phyloP scores from a whole-genome alignment of 257 asterid genomes.

The Misopates orontium region DNA sequence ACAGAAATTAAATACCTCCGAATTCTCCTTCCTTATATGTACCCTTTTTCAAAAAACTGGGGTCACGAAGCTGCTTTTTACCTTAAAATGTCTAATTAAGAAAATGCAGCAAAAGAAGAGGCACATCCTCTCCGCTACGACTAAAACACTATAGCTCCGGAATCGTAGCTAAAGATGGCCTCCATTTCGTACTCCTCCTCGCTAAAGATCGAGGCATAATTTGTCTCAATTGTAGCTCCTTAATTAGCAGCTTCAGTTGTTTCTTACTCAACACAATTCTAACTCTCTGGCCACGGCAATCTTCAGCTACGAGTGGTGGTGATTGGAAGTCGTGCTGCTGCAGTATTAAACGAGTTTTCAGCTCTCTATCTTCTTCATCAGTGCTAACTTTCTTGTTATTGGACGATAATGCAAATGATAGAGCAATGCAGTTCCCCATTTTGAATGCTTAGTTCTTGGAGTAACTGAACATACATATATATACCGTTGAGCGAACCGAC shows the following conservation, averaged over 20 bases:
- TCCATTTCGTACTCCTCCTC: constrained; percentile 18
- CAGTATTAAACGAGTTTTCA: constrained; percentile 10
- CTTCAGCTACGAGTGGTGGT: neutral
- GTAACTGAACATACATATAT: neutral
- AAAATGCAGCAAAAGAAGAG: too few species aligned
- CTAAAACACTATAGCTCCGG: constrained; percentile 35
- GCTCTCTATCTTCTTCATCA: constrained; percentile 13
- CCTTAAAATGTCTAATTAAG: too few species aligned
- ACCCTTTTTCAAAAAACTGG: too few species aligned
- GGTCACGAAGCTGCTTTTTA: too few species aligned
- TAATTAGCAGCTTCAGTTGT: neutral
- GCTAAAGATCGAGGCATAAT: neutral
- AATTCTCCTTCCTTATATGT: too few species aligned
- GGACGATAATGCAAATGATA: constrained; percentile 13
- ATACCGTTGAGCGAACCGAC: neutral
- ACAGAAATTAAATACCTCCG: too few species aligned
- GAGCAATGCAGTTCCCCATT: constrained; percentile 38
- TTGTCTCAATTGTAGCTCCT: neutral
- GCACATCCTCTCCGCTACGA: too few species aligned
- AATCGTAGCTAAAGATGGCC: constrained; percentile 53
- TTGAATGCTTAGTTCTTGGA: constrained; percentile 11
- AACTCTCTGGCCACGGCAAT: constrained; percentile 27
- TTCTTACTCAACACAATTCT: constrained; percentile 11
- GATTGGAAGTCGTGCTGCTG: neutral
- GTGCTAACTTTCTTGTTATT: constrained; percentile 5